Base-by-base conservation (phyloP, 805 yeast genomes). In the Torulaspora maleeae region DNA sequence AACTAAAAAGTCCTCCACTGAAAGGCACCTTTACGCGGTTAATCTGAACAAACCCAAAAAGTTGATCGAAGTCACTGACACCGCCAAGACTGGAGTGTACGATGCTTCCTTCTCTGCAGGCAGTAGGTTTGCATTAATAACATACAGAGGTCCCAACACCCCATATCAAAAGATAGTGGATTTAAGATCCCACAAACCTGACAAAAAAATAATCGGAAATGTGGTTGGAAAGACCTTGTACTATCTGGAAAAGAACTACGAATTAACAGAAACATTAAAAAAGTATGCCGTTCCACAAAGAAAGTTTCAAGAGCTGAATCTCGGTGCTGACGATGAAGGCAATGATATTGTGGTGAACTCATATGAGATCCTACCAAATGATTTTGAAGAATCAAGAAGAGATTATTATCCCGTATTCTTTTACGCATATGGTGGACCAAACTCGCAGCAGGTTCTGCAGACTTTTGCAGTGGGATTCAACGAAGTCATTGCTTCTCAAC, bases 401-500 rank as follows among this genome's bases (percentile, higher is more conserved):
- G 70, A 73, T 56, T 73, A 82, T 61, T 89, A 91, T 62, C 98
- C 98, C 0, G 80, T 93, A 0, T 72, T 93, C 47, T 91, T 93
- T 62, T 89, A 76, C 61, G 89, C 89, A 4, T 93, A 93, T 60
- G 97, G 96, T 17, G 99, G 99, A 0, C 99, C 99, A 7, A 93
- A 89, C 28, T 85, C 95, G 5, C 98, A 93, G 64, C 72, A 78
- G 43, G 96, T 91, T 5, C 69, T 74, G 35, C 79, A 84, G 50
- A 60, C 69, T 11, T 88, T 80, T 58, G 60, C 76, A 0, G 68
- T 84, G 27, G 73, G 76, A 7, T 90, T 88, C 66, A 84, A 90
- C 49, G 77, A 84, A 24, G 82, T 86, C 9, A 77, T 85, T 33
- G 83, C 96, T 0, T 78, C 96, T 1, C 82, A 82, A 54, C 71